Evolutionary conservation across 75 land plant species (phyloP).

Genomic region (Isoetes taiwanensis): DNA sequence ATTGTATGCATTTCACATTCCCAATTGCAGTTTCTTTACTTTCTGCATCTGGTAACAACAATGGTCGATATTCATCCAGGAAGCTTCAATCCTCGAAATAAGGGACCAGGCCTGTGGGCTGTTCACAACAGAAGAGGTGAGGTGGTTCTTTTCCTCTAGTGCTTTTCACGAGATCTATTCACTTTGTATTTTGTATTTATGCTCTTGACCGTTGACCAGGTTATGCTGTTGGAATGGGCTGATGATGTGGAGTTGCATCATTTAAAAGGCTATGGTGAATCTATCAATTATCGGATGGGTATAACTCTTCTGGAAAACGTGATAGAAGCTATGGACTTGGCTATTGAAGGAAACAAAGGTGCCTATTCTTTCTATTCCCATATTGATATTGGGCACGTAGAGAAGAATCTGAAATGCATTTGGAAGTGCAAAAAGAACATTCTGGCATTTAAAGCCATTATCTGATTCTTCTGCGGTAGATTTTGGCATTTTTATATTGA

Average conservation of each 20-base stretch:
- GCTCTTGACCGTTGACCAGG: constrained; percentile 33
- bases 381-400: no score
- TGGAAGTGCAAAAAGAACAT: no score
- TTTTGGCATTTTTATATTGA: no score
- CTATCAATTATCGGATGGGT: constrained; percentile 83
- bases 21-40: no score
- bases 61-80: constrained; percentile 39
- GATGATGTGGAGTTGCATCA: constrained; percentile 83
- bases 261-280: constrained; percentile 85
- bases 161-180: no score
- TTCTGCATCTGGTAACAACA: no score
- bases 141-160: no score
- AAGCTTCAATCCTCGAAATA: constrained; percentile 60
- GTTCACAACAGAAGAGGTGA: constrained; percentile 55
- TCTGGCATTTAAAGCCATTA: no score
- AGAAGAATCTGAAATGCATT: no score
- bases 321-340: constrained; percentile 65
- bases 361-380: no score
- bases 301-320: constrained; percentile 68
- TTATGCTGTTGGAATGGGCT: constrained; percentile 78
- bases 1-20: no score
- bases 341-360: constrained; percentile 80
- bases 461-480: no score
- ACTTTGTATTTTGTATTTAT: neutral
- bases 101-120: constrained; percentile 76